Evolutionary conservation across 352 stramenopile species (phyloP), one percentile per base, ranked within the genome.

Genomic region (Pythium brassicae): DNA sequence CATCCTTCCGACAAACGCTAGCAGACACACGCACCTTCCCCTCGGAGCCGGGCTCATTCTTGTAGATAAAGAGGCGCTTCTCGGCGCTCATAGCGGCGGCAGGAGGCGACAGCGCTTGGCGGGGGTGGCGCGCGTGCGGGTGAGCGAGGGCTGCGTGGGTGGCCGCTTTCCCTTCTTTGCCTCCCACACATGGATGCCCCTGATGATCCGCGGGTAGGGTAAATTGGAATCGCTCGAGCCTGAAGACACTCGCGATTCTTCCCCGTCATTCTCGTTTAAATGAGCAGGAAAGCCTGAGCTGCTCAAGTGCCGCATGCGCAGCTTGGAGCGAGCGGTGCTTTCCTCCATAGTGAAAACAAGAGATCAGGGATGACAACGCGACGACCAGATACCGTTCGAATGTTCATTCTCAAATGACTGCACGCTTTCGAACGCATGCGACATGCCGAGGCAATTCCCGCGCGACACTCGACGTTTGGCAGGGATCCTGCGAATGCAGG

Each of bases 41-140:
- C 69, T 91, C 78, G 50, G 83, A 89, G 27, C 77, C 80, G 20
- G 78, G 79, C 57, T 93, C 83, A 69, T 93, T 93, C 66, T 86
- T 85, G 70, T 93, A 91, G 63, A 93, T 91, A 57, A 93, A 91
- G 37, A 93, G 68, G 35, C 83, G 77, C 79, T 89, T 93, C 52
- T 93, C 83, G 59, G 64, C 51, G 54, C 71, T 88, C 78, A 92
- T 89, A 27, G 27, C 23, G 44, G 20, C 46, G 20, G 23, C 25
- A n/a, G 40, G 32, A 37, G 32, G 32, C 32, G 32, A 11, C 32
- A 37, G 32, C 32, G 32, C 32, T 2, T 1, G 17, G 44, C n/a
- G n/a, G 50, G 23, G 9, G 23, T 14, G 20, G 10, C 19, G 42
- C 32, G 25, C 32, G 19, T 10, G 34, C n/a, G 19, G 15, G 27